These are phyloP conservation scores for Uncinocarpus reesii DNA, from an alignment of 2,329 filamentous ascomycete species.

Conservation along the genomic window DNA sequence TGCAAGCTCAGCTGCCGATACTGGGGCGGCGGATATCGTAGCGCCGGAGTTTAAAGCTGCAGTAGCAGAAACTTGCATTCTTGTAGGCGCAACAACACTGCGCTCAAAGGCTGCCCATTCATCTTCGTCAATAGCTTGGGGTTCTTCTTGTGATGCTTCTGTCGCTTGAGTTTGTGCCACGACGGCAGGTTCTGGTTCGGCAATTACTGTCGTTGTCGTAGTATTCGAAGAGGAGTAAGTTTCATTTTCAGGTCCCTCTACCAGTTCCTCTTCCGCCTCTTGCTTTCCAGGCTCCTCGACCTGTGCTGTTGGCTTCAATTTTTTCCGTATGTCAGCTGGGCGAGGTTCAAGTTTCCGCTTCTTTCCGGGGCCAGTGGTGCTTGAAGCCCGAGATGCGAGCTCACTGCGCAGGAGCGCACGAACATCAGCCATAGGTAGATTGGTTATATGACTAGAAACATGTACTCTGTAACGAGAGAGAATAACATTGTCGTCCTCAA, in stretches of 20 bases:
- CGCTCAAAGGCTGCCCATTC: slow-evolving; percentile 84
- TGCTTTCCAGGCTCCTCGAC: slow-evolving; percentile 18
- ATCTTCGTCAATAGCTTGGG: slow-evolving; percentile 52
- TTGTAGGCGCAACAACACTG: slow-evolving; percentile 52
- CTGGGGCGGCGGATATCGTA: slow-evolving; percentile 58
- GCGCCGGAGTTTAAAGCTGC: slow-evolving; percentile 36
- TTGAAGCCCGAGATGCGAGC: slow-evolving; percentile 57
- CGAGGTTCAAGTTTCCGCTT: slow-evolving; percentile 46
- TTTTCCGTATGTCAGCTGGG: slow-evolving; percentile 36
- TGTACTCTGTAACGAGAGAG: too few relatives aligned
- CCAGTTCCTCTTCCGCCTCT: slow-evolving; percentile 13
- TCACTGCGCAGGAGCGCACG: slow-evolving; percentile 70
- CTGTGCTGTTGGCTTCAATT: slow-evolving; percentile 27
- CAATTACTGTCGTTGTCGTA: neutral
- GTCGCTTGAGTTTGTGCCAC: slow-evolving; percentile 7
- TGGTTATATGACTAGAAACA: too few relatives aligned
- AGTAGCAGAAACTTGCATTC: slow-evolving; percentile 25
- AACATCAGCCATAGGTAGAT: slow-evolving; percentile 58
- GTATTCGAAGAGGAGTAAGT: slow-evolving; percentile 20
- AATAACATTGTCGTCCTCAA: too few relatives aligned
- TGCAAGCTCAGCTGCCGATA: slow-evolving; percentile 54
- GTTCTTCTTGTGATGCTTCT: neutral
- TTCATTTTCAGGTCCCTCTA: slow-evolving; percentile 14
- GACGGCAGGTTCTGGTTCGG: neutral
- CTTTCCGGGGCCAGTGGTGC: slow-evolving; percentile 33